Percentiles rank a stretch among this genome's conserved stretches.
These are phyloP conservation scores for Mycena chlorophos DNA, from an alignment of 768 basidiomycete genomes.

Conservation along the genomic window DNA sequence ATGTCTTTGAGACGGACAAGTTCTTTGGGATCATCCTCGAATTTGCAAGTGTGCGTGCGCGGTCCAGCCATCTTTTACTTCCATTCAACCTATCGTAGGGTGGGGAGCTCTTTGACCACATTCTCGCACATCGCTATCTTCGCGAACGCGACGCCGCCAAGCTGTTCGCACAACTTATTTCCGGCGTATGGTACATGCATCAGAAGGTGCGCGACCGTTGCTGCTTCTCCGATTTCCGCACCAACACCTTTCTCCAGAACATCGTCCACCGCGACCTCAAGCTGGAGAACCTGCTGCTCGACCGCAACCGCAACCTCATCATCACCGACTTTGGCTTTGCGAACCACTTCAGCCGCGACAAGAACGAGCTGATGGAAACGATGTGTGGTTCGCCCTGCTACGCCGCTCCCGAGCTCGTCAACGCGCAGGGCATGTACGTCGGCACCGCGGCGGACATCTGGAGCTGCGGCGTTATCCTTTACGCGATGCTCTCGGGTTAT, in stretches of 20 bases:
- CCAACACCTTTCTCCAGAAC: constrained; percentile 27
- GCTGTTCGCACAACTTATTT: constrained; percentile 96
- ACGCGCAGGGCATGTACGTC: constrained; percentile 94
- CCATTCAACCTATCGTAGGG: constrained; percentile 51
- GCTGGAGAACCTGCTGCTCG: constrained; percentile 64
- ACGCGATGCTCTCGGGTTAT: constrained; percentile 95
- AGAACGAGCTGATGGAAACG: constrained; percentile 97
- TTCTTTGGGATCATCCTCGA: constrained; percentile 99
- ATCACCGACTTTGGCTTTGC: constrained; percentile 30
- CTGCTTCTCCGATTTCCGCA: background rate
- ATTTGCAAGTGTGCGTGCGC: constrained; percentile 54
- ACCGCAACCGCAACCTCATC: constrained; percentile 20
- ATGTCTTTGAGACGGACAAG: constrained; percentile 99
- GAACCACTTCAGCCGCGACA: constrained; percentile 83
- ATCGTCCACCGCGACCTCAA: constrained; percentile 82
- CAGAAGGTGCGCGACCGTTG: constrained; percentile 43
- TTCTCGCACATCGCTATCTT: constrained; percentile 94
- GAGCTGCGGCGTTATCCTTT: constrained; percentile 93
- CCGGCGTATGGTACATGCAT: constrained; percentile 96
- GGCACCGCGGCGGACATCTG: constrained; percentile 99
- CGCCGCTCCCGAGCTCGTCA: constrained; percentile 96
- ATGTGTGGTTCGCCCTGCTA: constrained; percentile 97
- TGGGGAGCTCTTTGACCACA: constrained; percentile 98
- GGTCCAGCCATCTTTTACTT: background rate
- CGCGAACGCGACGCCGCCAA: constrained; percentile 92